A percentile compares a stretch with the other conserved stretches of the same genome.
Conservation (phyloP, 345 rosid genomes). For the Lumnitzera racemosa region DNA sequence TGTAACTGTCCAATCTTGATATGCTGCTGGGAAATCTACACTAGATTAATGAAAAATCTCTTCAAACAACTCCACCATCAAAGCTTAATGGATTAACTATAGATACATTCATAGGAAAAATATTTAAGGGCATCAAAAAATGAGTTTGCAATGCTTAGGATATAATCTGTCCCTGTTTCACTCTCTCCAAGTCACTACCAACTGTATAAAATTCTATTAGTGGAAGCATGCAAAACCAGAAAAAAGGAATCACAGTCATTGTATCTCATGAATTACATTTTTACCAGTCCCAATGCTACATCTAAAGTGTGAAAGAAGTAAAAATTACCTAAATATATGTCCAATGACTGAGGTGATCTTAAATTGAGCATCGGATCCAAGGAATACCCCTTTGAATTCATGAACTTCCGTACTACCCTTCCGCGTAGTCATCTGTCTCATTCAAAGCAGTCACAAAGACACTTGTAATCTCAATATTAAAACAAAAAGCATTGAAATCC, state of each 20-base stretch:
- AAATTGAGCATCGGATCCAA: slow-evolving; percentile 43
- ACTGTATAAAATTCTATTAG: too few species aligned
- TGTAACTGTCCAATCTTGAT: slow-evolving; percentile 62
- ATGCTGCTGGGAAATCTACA: slow-evolving; percentile 82
- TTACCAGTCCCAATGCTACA: background rate
- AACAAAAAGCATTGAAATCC: too few species aligned
- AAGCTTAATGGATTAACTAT: background rate
- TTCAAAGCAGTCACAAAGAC: background rate
- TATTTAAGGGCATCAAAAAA: too few species aligned
- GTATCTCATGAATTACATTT: background rate
- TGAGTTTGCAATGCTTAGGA: too few species aligned
- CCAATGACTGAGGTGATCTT: slow-evolving; percentile 89
- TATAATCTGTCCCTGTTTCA: too few species aligned
- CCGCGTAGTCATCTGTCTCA: slow-evolving; percentile 65
- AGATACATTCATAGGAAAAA: background rate
- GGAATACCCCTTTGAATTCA: slow-evolving; percentile 68
- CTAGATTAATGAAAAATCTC: slow-evolving; percentile 34
- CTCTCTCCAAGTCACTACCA: too few species aligned
- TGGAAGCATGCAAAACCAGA: too few species aligned
- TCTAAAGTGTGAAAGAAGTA: background rate
- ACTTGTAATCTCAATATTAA: background rate
- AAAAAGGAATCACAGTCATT: too few species aligned
- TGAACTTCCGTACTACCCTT: slow-evolving; percentile 83
- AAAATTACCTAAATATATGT: slow-evolving; percentile 83
- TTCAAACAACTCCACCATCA: too few species aligned